Evolutionary conservation across 345 rosid species (phyloP), one percentile per base, ranked within the genome.

Genomic region (Erysimum cheiranthoides): DNA sequence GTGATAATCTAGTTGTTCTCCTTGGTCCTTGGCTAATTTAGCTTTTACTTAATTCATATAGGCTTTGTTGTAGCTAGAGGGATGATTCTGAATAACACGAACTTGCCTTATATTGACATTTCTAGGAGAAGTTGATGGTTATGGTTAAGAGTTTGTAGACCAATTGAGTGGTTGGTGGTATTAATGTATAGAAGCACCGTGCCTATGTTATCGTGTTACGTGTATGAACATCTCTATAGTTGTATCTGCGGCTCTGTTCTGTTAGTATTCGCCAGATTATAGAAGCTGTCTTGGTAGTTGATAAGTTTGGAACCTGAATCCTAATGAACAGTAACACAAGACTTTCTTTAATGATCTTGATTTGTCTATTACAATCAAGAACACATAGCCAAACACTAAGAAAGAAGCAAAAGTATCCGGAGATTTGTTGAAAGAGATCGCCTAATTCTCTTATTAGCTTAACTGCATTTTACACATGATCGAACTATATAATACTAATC

Each of bases 51-150:
- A 53, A 5, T 32, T 42, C 8, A 10, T 43, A 14, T 54, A 64
- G 62, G 25, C 62, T 62, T 31, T 45, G 57, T 54, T 64, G 30
- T 42, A 42, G 18, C 42, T 61, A 72, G 34, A 51, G n/a, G 7
- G 1, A 59, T 71, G 36, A 34, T 47, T 47, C 14, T 47, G 28
- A 34, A n/a, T 6, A 25, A 6, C 6, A 32, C n/a, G 58, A 43
- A 12, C 5, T 43, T 3, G 31, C 32, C 65, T 7, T 70, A 56
- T 16, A 12, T 53, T n/a, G 30, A 53, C 10, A 45, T 4, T 14
- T 45, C 6, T 45, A 14, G 5, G 16, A 14, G 7, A 43, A 43
- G 47, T 13, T 18, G 10, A 5, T 18, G 31, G 31, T 50, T 13
- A 8, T 17, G 69, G 17, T 12, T 18, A 12, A 34, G 57, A 51